Conservation (phyloP, 148 eudicot genomes). For the Dysphania ambrosioides region DNA sequence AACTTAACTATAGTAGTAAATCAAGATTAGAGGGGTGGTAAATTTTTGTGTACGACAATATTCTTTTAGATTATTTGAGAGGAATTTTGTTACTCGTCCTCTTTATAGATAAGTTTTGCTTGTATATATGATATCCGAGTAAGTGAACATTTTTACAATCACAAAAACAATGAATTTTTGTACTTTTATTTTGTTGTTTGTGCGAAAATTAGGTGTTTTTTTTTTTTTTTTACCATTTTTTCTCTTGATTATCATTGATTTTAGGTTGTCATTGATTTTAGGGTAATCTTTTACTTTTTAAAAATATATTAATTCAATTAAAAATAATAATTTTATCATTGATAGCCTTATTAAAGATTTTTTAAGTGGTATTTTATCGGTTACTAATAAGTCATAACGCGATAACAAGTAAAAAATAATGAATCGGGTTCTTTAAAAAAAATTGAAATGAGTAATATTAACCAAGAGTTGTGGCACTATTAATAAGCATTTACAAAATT, state of each 20-base stretch:
- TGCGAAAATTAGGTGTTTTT: background rate
- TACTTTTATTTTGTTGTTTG: background rate
- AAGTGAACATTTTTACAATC: background rate
- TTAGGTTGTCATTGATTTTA: too few species aligned
- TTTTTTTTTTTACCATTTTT: background rate
- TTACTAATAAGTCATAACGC: too few species aligned
- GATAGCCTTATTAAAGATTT: too few species aligned
- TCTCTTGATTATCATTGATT: too few species aligned
- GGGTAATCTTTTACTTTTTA: too few species aligned
- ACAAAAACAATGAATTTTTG: constrained; percentile 3
- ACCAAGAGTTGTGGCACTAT: background rate
- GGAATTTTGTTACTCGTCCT: constrained; percentile 19
- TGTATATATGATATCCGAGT: constrained; percentile 13
- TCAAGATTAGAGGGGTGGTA: background rate
- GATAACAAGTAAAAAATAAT: too few species aligned
- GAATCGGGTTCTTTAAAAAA: too few species aligned
- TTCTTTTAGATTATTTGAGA: constrained; percentile 17
- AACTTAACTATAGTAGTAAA: background rate
- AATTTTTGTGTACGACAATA: background rate
- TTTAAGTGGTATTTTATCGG: too few species aligned
- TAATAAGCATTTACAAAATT: too few species aligned
- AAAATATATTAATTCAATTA: too few species aligned
- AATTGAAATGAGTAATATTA: too few species aligned
- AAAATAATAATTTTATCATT: too few species aligned
- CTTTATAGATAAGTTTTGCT: background rate